Evolutionary conservation across 2,329 filamentous ascomycete species (phyloP), one percentile per base, ranked within the genome.

Genomic region (Graphiopsis chlorocephala): DNA sequence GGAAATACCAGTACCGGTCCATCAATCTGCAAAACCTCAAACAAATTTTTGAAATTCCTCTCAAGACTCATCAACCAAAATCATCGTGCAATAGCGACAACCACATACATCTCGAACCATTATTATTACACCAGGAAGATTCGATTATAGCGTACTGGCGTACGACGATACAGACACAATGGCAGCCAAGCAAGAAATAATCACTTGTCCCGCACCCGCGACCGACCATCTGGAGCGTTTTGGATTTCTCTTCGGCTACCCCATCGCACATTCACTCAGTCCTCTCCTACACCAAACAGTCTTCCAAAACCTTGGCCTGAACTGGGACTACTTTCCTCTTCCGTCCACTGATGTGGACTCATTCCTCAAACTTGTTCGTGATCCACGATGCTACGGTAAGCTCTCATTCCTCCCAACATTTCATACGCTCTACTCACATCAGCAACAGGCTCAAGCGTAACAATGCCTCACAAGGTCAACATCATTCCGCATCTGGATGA

Each of bases 381-480:
- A 88, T 68, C 83, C 85, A 17, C 79, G 83, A 68, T 90, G 88
- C 75, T 89, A 88, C 72, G 88, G 87, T 84, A 77, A 48, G 79
- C 68, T 35, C 50, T 20, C 26, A 26, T 28, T 38, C n/a, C 14
- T 28, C n/a, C n/a, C n/a, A n/a, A n/a, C n/a, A n/a, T 61, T 3
- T 35, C 5, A 25, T 28, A n/a, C 17, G 23, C 29, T 31, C n/a
- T 56, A 23, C 53, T 56, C 29, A 56, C 31, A 25, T 23, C 3
- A n/a, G 7, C 15, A 6, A 56, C 68, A 85, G 88, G 89, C 63
- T 86, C 88, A 25, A 87, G 89, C 3, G 87, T 94, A 42, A 94
- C 91, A 23, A 95, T 94, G 91, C 91, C 91, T 0, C 88, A 92
- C 81, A 94, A 95, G 77, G 86, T 94, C 28, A 83, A 86, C 70